Percentiles rank a stretch among this genome's conserved stretches.
Evolutionary conservation across 179 eudicot species (phyloP).

Genomic region (Vitellaria paradoxa): DNA sequence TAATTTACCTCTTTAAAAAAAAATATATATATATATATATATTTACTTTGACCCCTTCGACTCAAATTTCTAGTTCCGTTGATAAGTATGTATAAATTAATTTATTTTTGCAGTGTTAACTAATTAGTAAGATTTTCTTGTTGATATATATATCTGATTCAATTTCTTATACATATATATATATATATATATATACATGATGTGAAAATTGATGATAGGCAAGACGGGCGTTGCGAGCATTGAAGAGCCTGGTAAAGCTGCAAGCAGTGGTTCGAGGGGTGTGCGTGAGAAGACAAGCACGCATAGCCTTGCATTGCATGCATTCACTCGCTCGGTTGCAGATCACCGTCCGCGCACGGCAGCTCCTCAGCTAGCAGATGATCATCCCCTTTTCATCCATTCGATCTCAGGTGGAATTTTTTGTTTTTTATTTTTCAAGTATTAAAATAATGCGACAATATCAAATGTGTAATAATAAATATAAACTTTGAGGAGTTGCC

Average conservation of each 20-base stretch:
- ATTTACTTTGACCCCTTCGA: too few relatives aligned
- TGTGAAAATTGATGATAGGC: conserved; percentile 34
- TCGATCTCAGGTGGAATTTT: neutral
- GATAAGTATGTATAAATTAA: too few relatives aligned
- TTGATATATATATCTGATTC: too few relatives aligned
- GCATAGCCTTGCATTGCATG: conserved; percentile 75
- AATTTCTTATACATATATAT: neutral
- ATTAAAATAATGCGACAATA: too few relatives aligned
- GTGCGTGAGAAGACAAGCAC: conserved; percentile 75
- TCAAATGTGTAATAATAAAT: too few relatives aligned
- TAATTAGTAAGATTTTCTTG: neutral
- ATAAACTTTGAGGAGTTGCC: too few relatives aligned
- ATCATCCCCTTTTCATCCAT: too few relatives aligned
- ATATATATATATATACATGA: neutral
- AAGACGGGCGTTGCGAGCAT: conserved; percentile 58
- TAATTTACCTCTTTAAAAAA: too few relatives aligned
- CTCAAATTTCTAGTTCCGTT: too few relatives aligned
- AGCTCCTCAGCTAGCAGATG: conserved; percentile 22
- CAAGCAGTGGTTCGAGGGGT: conserved; percentile 80
- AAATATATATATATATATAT: too few relatives aligned
- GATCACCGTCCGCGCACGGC: conserved; percentile 54
- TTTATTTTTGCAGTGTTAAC: too few relatives aligned
- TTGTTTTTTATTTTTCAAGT: too few relatives aligned
- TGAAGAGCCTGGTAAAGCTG: conserved; percentile 72
- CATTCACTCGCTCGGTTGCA: conserved; percentile 74